Evolutionary conservation across 208 protist species (phyloP), one percentile per base, ranked within the genome.

Genomic region (Trypanosoma brucei): DNA sequence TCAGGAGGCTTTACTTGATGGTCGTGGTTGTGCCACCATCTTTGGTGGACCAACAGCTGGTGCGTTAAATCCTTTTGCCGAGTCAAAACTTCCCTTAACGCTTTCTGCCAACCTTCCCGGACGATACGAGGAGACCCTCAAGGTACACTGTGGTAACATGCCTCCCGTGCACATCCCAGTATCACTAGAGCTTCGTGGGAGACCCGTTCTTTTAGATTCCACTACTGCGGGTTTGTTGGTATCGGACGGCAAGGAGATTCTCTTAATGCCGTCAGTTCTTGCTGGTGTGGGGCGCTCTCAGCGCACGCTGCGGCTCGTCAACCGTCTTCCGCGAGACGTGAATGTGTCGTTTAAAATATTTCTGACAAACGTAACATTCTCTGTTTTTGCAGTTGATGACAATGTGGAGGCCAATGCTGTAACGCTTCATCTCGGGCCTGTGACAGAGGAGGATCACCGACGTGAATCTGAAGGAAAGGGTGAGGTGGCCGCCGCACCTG

Each of bases 261-360:
- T 96, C 38, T 57, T 88, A 42, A 93, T 96, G 88, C 87, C 91
- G 37, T 73, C 91, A 0, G 83, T 88, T n/a, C 83, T 96, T 55
- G 91, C 91, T 3, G 78, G 75, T 3, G 61, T 94, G 0, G 83
- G 79, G 6, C 71, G 73, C 1, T 92, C 91, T 44, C 79, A 78
- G 40, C 83, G 91, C 11, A 83, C 64, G 9, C 52, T 96, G 22
- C 62, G 68, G 13, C 59, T 96, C 0, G 65, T 90, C n/a, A 96
- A 93, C 71, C 87, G 91, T 33, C 66, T 87, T n/a, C 88, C 91
- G 38, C 85, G 91, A 31, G 91, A 96, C 55, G 62, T 96, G 35
- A 75, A 79, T 48, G 86, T 93, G n/a, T 74, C 60, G 1, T 83
- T 92, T 42, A 72, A 79, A 30, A 78, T 84, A 30, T 89, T 84